Conservation (phyloP, 2,329 filamentous ascomycete species). For the Colletotrichum cereale region DNA sequence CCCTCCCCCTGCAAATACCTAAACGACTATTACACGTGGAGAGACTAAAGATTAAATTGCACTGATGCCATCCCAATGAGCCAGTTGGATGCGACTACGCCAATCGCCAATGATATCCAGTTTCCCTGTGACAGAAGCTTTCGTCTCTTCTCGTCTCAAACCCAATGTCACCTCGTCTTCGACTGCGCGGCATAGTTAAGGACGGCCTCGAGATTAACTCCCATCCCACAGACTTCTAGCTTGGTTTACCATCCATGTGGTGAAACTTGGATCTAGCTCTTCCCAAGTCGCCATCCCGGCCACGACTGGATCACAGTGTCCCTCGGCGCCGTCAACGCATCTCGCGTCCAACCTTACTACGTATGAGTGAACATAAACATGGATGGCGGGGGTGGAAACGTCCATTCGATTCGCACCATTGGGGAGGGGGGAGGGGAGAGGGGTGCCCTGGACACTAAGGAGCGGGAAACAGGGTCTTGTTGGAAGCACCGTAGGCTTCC, state of each 20-base stretch:
- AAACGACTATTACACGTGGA: background rate
- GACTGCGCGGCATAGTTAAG: conserved; percentile 2
- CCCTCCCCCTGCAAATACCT: conserved; percentile 14
- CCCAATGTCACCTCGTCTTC: conserved; percentile 18
- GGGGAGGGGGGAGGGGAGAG: too few relatives aligned
- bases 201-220: background rate
- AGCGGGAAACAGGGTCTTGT: background rate
- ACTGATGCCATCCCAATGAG: conserved; percentile 22
- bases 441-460: conserved; percentile 7
- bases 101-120: conserved; percentile 16
- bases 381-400: background rate
- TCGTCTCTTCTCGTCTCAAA: conserved; percentile 17
- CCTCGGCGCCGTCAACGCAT: conserved; percentile 13
- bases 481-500: conserved; percentile 8
- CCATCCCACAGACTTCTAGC: background rate
- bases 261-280: conserved; percentile 20
- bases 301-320: conserved; percentile 1
- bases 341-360: background rate
- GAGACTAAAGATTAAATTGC: conserved; percentile 9
- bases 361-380: conserved; percentile 12
- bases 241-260: conserved; percentile 9
- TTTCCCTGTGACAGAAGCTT: conserved; percentile 13
- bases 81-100: conserved; percentile 28
- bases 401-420: background rate
- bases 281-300: conserved; percentile 26